Conservation (phyloP, 164 flowering plant species). For the Vitis amurensis region DNA sequence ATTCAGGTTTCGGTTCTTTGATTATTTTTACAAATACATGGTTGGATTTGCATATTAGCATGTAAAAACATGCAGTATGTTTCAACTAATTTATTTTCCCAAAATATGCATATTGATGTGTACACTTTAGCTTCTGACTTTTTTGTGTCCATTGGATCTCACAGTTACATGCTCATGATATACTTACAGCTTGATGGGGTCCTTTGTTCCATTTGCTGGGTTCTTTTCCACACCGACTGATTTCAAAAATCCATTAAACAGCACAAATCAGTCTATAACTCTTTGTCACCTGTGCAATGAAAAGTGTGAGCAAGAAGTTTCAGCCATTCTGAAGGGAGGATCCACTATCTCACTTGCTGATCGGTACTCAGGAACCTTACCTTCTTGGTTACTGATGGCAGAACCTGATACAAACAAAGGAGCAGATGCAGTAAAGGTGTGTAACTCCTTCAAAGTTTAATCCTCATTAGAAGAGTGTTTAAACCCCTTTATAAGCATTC, state of each 20-base stretch:
- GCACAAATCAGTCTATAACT: slow-evolving; percentile 21
- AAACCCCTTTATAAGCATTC: too few relatives aligned
- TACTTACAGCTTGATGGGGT: slow-evolving; percentile 82
- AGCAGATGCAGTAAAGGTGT: slow-evolving; percentile 34
- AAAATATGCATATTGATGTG: neutral
- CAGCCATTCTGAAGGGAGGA: slow-evolving; percentile 33
- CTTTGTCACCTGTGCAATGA: slow-evolving; percentile 49
- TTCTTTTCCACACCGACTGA: slow-evolving; percentile 54
- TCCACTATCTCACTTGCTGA: slow-evolving; percentile 36
- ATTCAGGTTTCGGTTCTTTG: too few relatives aligned
- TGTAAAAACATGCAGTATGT: neutral
- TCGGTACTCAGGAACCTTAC: slow-evolving; percentile 31
- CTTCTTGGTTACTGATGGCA: slow-evolving; percentile 48
- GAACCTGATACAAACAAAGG: slow-evolving; percentile 30
- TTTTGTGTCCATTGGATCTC: slow-evolving; percentile 38
- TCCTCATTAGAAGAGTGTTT: too few relatives aligned
- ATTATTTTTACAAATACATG: neutral
- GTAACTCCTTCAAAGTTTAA: slow-evolving; percentile 12
- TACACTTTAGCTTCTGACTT: slow-evolving; percentile 35
- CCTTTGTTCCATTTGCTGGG: slow-evolving; percentile 78
- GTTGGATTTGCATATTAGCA: neutral
- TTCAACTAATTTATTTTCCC: too few relatives aligned
- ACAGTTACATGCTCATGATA: slow-evolving; percentile 52
- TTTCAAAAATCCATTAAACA: slow-evolving; percentile 25
- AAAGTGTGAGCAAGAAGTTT: slow-evolving; percentile 58